Percentiles rank a stretch among this genome's conserved stretches.
Conservation (phyloP, 2,329 filamentous ascomycete species). For the Epichloe sylvatica region DNA sequence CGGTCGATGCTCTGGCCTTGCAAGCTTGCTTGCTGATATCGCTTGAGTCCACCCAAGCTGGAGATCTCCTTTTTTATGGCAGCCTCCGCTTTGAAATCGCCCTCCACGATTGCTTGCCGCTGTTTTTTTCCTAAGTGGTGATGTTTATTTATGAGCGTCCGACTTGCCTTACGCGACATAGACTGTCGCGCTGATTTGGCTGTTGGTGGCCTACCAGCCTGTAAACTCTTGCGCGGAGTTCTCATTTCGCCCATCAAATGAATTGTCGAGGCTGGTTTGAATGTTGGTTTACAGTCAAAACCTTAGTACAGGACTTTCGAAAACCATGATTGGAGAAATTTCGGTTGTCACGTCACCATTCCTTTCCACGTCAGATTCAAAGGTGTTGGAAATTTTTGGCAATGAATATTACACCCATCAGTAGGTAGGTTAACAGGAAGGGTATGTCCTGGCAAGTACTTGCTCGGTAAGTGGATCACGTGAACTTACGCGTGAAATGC, state of each 20-base stretch:
- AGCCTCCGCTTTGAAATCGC: conserved; percentile 33
- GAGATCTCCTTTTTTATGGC: conserved; percentile 39
- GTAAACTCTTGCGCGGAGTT: conserved; percentile 28
- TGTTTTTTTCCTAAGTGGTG: conserved; percentile 52
- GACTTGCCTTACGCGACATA: conserved; percentile 51
- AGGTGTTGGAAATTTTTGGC: too few species aligned
- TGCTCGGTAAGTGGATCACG: too few species aligned
- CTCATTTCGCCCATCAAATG: conserved; percentile 21
- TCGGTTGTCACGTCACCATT: too few species aligned
- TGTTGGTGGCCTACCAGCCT: conserved; percentile 42
- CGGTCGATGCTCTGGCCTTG: conserved; percentile 52
- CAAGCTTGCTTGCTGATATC: conserved; percentile 55
- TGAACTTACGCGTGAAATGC: too few species aligned
- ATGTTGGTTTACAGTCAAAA: not conserved
- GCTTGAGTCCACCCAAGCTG: conserved; percentile 44
- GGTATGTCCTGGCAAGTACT: too few species aligned
- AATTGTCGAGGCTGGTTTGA: not conserved
- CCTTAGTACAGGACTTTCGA: too few species aligned
- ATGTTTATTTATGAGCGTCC: conserved; percentile 49
- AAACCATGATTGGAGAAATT: too few species aligned
- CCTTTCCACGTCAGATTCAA: too few species aligned
- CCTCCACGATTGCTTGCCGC: conserved; percentile 38
- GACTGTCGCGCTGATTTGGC: conserved; percentile 34
- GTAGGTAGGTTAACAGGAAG: too few species aligned
- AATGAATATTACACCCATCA: too few species aligned